Evolutionary conservation across 2,329 filamentous ascomycete genomes (phyloP).

Genomic region (Penicillium hordei): DNA sequence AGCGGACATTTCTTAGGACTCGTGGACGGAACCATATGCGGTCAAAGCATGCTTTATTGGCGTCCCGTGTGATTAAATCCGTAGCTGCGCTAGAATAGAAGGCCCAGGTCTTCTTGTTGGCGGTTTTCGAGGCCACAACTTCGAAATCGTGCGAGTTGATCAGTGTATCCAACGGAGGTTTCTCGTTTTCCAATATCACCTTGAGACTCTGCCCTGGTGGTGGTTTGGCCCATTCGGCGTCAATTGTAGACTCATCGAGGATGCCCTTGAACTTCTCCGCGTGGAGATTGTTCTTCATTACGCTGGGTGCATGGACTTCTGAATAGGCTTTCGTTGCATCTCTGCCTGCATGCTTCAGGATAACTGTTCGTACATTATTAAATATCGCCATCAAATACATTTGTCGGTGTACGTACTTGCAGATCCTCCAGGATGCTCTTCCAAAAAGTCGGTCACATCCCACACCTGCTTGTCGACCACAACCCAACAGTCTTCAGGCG

Average conservation of each 20-base stretch:
- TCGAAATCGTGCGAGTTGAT: slow-evolving; percentile 64
- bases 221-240: slow-evolving; percentile 49
- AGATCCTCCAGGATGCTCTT: slow-evolving; percentile 62
- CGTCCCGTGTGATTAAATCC: slow-evolving; percentile 57
- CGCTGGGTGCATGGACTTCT: slow-evolving; percentile 49
- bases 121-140: slow-evolving; percentile 53
- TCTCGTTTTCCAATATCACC: slow-evolving; percentile 36
- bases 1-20: slow-evolving; percentile 57
- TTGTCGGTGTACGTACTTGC: slow-evolving; percentile 39
- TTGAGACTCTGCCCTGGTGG: slow-evolving; percentile 35
- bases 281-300: slow-evolving; percentile 46
- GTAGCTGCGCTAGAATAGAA: slow-evolving; percentile 68
- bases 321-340: slow-evolving; percentile 49
- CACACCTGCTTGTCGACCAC: slow-evolving; percentile 67
- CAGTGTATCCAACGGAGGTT: slow-evolving; percentile 54
- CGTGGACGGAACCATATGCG: slow-evolving; percentile 61
- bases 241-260: slow-evolving; percentile 51
- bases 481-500: slow-evolving; percentile 60
- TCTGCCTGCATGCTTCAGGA: slow-evolving; percentile 47
- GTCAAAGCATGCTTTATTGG: slow-evolving; percentile 57
- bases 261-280: slow-evolving; percentile 50
- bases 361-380: slow-evolving; percentile 33
- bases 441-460: slow-evolving; percentile 65
- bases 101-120: slow-evolving; percentile 66
- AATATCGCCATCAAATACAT: background rate